Evolutionary conservation across 2,329 filamentous ascomycete genomes (phyloP).

Genomic region (Macrophomina tecta): DNA sequence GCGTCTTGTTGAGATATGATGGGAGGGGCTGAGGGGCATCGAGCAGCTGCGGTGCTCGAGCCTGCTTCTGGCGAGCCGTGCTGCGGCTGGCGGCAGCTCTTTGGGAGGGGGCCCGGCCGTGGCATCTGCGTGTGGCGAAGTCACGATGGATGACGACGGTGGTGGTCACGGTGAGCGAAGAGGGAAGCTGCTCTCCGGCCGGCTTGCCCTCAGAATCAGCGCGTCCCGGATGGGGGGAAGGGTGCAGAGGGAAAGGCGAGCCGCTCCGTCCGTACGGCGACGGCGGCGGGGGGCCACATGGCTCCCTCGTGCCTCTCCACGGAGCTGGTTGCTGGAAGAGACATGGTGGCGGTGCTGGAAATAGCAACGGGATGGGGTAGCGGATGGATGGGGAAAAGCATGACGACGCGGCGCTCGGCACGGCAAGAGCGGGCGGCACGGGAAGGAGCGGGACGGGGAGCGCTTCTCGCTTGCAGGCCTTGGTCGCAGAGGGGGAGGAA

Average conservation of each 20-base stretch:
- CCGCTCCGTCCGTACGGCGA: background rate
- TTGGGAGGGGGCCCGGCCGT: background rate
- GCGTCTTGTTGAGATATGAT: background rate
- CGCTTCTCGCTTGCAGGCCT: background rate
- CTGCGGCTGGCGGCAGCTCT: background rate
- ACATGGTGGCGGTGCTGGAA: background rate
- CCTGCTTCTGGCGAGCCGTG: background rate
- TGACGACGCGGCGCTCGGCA: constrained; percentile 12
- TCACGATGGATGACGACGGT: background rate
- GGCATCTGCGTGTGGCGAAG: constrained; percentile 19
- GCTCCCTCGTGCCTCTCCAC: background rate
- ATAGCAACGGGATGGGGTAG: background rate
- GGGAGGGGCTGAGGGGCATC: background rate
- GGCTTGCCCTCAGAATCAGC: background rate
- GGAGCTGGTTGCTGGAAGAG: background rate
- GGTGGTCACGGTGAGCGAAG: background rate
- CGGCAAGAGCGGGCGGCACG: constrained; percentile 26
- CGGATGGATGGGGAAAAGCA: background rate
- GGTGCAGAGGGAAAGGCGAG: background rate
- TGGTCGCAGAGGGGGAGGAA: background rate
- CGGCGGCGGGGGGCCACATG: constrained; percentile 8
- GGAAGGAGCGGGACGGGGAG: constrained; percentile 21
- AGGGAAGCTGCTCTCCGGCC: background rate
- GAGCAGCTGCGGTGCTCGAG: constrained; percentile 1
- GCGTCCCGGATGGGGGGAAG: background rate